Evolutionary conservation across 768 basidiomycete species (phyloP), one percentile per base, ranked within the genome.

Genomic region (Auricularia sp.): DNA sequence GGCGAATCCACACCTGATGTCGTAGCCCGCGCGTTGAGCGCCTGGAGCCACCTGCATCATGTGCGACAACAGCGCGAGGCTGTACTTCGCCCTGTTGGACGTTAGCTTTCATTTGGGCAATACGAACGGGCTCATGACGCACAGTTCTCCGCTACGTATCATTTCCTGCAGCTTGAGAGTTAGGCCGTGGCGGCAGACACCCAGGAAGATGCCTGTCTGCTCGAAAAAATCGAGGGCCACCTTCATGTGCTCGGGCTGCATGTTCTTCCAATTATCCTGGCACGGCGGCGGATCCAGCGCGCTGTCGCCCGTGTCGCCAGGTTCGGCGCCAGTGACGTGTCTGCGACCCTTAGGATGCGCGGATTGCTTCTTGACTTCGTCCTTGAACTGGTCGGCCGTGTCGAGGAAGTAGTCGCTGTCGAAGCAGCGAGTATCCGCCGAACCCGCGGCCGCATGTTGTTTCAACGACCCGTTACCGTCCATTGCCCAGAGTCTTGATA

Each of bases 1-100:
- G n/a, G 64, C 62, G 63, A 72, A 70, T 3, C 62, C 21, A 36
- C 71, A 71, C 0, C 70, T 67, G 16, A 73, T 73, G 29, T 73
- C 68, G 65, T 71, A 70, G 8, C 72, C 72, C 6, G 61, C 64
- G 5, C 62, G 63, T 3, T 71, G 33, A 44, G 66, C 58, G 1
- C 18, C 18, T 1, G 67, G 68, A 42, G 65, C 69, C 1, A 62
- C 45, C 1, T 65, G 35, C 1, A 71, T 61, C 3, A 72, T 62
- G 47, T 63, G 64, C 10, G 44, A 56, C 2, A 69, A 34, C 5
- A 69, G 42, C 0, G 67, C 69, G 1, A 73, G 63, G 3, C 68
- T 65, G 54, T 70, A 74, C 62, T 73, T 71, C n/a, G 70, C 68
- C 5, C 70, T 72, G 36, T 21, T 4, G 37, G 18, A 51, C 18